A percentile compares a stretch with the other conserved stretches of the same genome.
phyloP scores from a whole-genome alignment of 169 alveolate genomes.

The Eimeria acervulina region DNA sequence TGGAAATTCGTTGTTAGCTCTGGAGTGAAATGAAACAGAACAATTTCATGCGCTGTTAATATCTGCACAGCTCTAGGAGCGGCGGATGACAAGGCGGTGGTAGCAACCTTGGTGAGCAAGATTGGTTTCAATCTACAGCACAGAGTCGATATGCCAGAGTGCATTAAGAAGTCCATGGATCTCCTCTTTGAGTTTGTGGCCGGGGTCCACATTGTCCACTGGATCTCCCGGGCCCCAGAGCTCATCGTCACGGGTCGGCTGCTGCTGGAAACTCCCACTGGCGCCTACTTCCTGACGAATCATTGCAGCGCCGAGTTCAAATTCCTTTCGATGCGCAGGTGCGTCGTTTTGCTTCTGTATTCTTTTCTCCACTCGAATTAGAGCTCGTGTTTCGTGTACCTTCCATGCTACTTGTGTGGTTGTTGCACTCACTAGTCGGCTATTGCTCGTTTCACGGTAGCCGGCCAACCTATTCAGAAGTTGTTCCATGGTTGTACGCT shows the following conservation, averaged over 20 bases:
- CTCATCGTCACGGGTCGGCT: conserved; percentile 95
- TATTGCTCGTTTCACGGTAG: background rate
- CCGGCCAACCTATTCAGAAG: background rate
- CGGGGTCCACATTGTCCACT: conserved; percentile 96
- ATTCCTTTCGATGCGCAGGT: conserved; percentile 85
- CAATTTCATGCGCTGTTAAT: background rate
- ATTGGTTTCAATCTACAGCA: conserved; percentile 93
- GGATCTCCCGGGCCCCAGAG: conserved; percentile 94
- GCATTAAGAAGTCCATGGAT: conserved; percentile 93
- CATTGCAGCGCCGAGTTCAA: conserved; percentile 88
- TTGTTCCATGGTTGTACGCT: background rate
- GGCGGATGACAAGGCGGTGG: conserved; percentile 90
- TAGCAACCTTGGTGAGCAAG: conserved; percentile 89
- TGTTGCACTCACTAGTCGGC: background rate
- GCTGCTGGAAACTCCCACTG: conserved; percentile 94
- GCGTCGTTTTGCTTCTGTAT: background rate
- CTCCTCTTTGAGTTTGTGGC: conserved; percentile 95
- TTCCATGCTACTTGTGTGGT: background rate
- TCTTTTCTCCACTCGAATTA: background rate
- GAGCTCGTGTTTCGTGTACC: background rate
- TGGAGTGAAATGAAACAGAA: background rate
- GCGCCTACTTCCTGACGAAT: conserved; percentile 84
- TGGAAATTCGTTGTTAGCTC: background rate
- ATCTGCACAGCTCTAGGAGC: conserved; percentile 86
- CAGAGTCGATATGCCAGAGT: conserved; percentile 91